phyloP scores from a whole-genome alignment of 805 yeast genomes.

The Candida schatavii region DNA sequence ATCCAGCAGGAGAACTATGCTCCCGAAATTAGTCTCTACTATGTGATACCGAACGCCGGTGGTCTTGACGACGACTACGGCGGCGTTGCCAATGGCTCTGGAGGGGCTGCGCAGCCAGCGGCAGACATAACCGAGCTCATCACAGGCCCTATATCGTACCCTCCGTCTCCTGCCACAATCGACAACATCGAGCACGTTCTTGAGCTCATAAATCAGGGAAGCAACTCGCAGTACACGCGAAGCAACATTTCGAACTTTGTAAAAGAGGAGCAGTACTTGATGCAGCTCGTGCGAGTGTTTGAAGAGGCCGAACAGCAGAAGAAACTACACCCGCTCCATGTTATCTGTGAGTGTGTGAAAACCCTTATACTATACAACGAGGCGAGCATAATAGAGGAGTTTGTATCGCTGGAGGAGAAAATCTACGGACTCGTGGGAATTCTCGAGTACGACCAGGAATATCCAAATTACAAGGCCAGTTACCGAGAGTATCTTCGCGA shows the following conservation, averaged over 20 bases:
- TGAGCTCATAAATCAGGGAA: slow-evolving; percentile 56
- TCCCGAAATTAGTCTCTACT: slow-evolving; percentile 61
- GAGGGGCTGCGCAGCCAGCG: slow-evolving; percentile 4
- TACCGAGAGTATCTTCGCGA: slow-evolving; percentile 64
- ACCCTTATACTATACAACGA: slow-evolving; percentile 72
- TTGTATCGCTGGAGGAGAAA: slow-evolving; percentile 29
- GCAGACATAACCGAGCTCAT: slow-evolving; percentile 70
- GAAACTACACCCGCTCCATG: slow-evolving; percentile 55
- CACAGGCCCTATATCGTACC: slow-evolving; percentile 75
- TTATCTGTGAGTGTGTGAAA: slow-evolving; percentile 72
- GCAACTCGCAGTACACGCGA: slow-evolving; percentile 61
- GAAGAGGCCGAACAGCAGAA: slow-evolving; percentile 51
- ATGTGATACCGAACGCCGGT: slow-evolving; percentile 52
- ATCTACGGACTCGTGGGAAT: slow-evolving; percentile 66
- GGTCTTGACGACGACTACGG: slow-evolving; percentile 37
- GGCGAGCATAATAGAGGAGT: slow-evolving; percentile 28
- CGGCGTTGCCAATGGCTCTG: slow-evolving; percentile 18
- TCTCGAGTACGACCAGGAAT: slow-evolving; percentile 85
- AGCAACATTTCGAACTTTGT: slow-evolving; percentile 58
- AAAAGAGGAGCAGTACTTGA: slow-evolving; percentile 50
- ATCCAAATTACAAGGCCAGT: slow-evolving; percentile 75
- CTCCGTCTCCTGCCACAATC: slow-evolving; percentile 47
- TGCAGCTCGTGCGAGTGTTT: slow-evolving; percentile 51
- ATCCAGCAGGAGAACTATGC: slow-evolving; percentile 57
- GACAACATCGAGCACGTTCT: slow-evolving; percentile 53